Evolutionary conservation across 306 rosid species (phyloP), one percentile per base, ranked within the genome.

Genomic region (Datisca glomerata): DNA sequence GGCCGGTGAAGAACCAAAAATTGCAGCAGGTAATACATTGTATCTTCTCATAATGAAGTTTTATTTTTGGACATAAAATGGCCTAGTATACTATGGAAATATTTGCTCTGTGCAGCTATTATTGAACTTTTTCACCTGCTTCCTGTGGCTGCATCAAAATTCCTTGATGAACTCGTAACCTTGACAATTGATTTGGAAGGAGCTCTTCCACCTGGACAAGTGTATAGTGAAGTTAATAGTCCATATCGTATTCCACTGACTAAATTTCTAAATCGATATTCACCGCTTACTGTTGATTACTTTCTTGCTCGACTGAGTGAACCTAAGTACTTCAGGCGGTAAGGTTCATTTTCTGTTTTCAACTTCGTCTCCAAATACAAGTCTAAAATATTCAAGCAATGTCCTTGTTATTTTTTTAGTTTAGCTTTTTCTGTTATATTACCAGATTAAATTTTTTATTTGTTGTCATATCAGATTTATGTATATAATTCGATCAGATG

Each of bases 1-100:
- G 76, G 85, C 98, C 49, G 98, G 98, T 43, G 98, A 91, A 73
- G 98, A 91, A 65, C 98, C 98, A 29, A 91, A 84, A 73, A 84
- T 91, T 66, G 98, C 98, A 6, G 98, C 98, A 41, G 98, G 98
- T 91, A 63, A 56, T 39, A 47, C 42, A 37, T 62, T 45, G 69
- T 46, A 38, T 55, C 43, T 61, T 43, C 31, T 51, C 39, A 32
- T 45, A 51, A 51, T n/a, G n/a, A n/a, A n/a, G n/a, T 42, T 51
- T 56, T 55, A 21, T 13, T 36, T 23, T 46, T 35, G 10, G 4
- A 31, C 41, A 45, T 51, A 21, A 12, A 19, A 31, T 69, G 34
- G 21, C 56, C 41, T 53, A 58, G 58, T 34, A 24, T 25, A 41
- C 56, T 8, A 21, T 57, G 52, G 34, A 27, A 5, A 23, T 31